Evolutionary conservation across 1,284 basidiomycete species (phyloP).

Genomic region (Polyporus tsugae): DNA sequence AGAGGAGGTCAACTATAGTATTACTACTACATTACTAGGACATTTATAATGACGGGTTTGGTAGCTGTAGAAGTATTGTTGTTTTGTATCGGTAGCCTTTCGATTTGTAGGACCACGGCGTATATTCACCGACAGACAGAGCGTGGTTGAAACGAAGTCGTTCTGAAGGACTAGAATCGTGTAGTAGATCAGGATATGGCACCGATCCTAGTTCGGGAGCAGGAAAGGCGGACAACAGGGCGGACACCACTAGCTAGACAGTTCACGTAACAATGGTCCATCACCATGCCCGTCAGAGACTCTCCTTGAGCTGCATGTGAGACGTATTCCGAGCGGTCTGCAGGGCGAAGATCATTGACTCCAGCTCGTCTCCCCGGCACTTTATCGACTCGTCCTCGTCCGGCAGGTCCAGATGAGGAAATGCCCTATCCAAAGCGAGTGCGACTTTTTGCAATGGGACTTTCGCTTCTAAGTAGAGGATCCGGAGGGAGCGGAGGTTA

Average conservation of each 20-base stretch:
- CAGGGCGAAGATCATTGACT: conserved; percentile 11
- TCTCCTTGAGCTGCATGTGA: neutral
- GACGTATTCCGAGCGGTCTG: neutral
- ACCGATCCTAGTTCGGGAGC: too few relatives aligned
- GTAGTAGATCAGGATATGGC: too few relatives aligned
- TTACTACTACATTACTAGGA: neutral
- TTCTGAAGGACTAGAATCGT: too few relatives aligned
- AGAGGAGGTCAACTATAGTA: neutral
- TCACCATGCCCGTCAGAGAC: neutral
- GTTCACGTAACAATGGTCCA: too few relatives aligned
- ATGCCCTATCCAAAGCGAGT: conserved; percentile 11
- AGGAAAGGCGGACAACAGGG: neutral
- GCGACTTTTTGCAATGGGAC: neutral
- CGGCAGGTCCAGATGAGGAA: conserved; percentile 13
- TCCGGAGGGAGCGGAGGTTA: conserved; percentile 8
- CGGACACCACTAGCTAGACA: too few relatives aligned
- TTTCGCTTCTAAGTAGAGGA: neutral
- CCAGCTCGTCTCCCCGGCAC: conserved; percentile 9
- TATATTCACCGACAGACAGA: too few relatives aligned
- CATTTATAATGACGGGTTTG: too few relatives aligned
- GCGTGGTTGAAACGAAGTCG: too few relatives aligned
- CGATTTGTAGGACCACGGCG: too few relatives aligned
- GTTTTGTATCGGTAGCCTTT: too few relatives aligned
- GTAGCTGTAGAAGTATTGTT: too few relatives aligned
- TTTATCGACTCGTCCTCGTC: neutral